phyloP scores from a whole-genome alignment of 2,329 filamentous ascomycete species.

The Sporothrix mexicana region DNA sequence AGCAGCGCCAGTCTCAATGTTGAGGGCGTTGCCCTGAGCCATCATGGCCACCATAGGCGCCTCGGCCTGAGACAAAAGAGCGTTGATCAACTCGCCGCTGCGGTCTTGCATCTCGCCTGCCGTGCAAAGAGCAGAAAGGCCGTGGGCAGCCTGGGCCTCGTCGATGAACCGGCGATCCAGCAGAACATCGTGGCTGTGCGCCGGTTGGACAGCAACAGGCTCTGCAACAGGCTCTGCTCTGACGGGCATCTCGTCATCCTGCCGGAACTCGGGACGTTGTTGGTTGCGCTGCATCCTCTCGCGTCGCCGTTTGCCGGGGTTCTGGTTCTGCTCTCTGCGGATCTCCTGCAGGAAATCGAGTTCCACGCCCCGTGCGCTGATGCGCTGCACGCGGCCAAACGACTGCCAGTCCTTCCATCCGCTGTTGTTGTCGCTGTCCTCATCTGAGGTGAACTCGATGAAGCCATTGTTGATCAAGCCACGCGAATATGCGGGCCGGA shows the following conservation, averaged over 20 bases:
- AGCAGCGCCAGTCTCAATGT: conserved; percentile 48
- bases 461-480: conserved; percentile 74
- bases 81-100: conserved; percentile 60
- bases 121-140: conserved; percentile 48
- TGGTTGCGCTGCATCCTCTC: conserved; percentile 32
- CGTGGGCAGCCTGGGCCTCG: conserved; percentile 70
- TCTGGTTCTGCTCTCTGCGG: not conserved
- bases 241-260: not conserved
- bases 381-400: conserved; percentile 68
- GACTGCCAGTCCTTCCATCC: conserved; percentile 64
- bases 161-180: conserved; percentile 54
- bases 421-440: conserved; percentile 55
- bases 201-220: not conserved
- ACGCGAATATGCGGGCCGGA: conserved; percentile 62
- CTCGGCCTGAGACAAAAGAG: conserved; percentile 61
- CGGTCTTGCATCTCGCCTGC: conserved; percentile 27
- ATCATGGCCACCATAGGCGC: conserved; percentile 55
- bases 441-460: conserved; percentile 69
- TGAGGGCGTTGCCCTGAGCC: conserved; percentile 54
- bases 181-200: conserved; percentile 35
- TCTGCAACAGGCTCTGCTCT: not conserved
- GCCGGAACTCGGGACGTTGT: conserved; percentile 16
- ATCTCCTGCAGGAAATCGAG: conserved; percentile 70
- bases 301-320: conserved; percentile 26
- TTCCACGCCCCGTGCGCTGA: conserved; percentile 69